phyloP scores from a whole-genome alignment of 2,329 filamentous ascomycete species.

The Gaeumannomyces sp. region DNA sequence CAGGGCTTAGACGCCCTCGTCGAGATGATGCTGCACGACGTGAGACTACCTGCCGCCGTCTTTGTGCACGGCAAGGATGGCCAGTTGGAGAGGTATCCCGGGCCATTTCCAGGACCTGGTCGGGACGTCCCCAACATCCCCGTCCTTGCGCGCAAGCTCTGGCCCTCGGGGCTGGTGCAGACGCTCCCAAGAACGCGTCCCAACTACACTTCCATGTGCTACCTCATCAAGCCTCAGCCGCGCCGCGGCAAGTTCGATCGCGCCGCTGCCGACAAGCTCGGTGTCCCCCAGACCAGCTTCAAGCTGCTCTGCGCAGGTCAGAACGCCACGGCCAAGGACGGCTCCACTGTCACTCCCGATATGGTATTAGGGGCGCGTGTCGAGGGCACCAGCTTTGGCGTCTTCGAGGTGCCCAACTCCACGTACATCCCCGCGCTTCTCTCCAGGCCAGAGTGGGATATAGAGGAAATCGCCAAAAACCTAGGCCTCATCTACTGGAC shows the following conservation, averaged over 20 bases:
- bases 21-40: constrained; percentile 59
- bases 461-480: constrained; percentile 50
- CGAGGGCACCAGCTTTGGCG: constrained; percentile 66
- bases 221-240: constrained; percentile 72
- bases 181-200: constrained; percentile 63
- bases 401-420: constrained; percentile 69
- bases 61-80: constrained; percentile 62
- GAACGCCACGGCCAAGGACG: constrained; percentile 57
- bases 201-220: constrained; percentile 67
- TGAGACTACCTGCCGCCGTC: constrained; percentile 61
- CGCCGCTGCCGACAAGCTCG: constrained; percentile 55
- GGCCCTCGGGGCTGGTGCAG: constrained; percentile 63
- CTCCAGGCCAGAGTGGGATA: constrained; percentile 64
- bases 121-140: constrained; percentile 53
- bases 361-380: constrained; percentile 72
- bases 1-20: constrained; percentile 60
- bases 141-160: constrained; percentile 69
- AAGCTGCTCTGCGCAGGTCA: constrained; percentile 55
- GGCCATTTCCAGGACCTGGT: constrained; percentile 50
- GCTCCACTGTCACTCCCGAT: constrained; percentile 68
- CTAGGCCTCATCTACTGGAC: constrained; percentile 74
- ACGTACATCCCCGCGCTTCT: constrained; percentile 68
- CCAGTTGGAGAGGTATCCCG: constrained; percentile 62
- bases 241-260: constrained; percentile 76
- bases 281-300: constrained; percentile 55